phyloP scores from a whole-genome alignment of 2,329 filamentous ascomycete genomes.

The Pseudogymnoascus sp. region DNA sequence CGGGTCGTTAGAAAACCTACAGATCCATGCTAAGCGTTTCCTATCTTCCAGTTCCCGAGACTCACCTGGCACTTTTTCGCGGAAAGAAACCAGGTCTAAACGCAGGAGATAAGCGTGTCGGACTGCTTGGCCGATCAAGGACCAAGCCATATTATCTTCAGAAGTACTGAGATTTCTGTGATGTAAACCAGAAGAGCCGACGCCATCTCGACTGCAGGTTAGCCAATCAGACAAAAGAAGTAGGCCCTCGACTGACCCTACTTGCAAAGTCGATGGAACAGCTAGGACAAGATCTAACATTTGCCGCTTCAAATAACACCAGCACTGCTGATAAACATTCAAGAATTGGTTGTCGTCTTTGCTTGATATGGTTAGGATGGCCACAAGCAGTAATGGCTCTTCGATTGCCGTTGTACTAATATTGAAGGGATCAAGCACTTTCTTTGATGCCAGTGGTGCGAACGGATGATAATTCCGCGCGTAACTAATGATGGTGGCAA shows the following conservation, averaged over 20 bases:
- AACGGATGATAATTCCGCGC: conserved; percentile 13
- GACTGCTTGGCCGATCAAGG: conserved; percentile 23
- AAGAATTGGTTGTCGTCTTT: conserved; percentile 11
- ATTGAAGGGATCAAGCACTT: not conserved
- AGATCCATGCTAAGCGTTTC: not conserved
- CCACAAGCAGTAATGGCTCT: conserved; percentile 14
- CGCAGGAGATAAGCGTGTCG: conserved; percentile 24
- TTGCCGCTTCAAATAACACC: conserved; percentile 5
- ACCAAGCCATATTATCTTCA: conserved; percentile 25
- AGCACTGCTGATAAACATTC: conserved; percentile 11
- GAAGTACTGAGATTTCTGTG: not conserved
- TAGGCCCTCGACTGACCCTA: conserved; percentile 21
- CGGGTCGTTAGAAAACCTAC: not conserved
- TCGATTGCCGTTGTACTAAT: not conserved
- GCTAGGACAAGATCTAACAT: conserved; percentile 18
- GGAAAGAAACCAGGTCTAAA: conserved; percentile 21
- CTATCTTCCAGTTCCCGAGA: not conserved
- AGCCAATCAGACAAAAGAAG: conserved; percentile 25
- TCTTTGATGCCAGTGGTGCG: not conserved
- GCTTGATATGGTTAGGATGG: conserved; percentile 12
- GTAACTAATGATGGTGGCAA: not conserved
- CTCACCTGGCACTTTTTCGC: conserved; percentile 6
- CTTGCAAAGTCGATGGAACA: conserved; percentile 16
- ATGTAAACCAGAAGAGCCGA: not conserved
- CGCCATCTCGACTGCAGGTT: conserved; percentile 17